A percentile compares a stretch with the other conserved stretches of the same genome.
Conservation (phyloP, 148 eudicot genomes). For the Cornus controversa region DNA sequence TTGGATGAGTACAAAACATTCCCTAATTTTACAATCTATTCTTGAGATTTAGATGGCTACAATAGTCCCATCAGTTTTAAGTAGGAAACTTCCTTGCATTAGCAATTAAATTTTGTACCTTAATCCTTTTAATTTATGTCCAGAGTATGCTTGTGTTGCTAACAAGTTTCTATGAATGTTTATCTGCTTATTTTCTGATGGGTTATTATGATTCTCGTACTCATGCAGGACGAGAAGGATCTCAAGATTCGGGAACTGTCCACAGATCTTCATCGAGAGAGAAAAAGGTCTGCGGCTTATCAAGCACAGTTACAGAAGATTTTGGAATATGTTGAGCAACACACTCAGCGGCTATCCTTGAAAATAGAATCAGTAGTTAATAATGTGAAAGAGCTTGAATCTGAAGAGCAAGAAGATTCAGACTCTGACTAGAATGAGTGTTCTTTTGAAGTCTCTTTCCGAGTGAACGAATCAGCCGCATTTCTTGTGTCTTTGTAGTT, state of each 20-base stretch:
- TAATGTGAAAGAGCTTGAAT: slow-evolving; percentile 5
- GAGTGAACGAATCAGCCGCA: not conserved
- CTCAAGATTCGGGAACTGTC: slow-evolving; percentile 13
- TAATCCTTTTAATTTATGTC: not conserved
- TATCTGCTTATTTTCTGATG: not conserved
- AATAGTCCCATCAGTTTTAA: not conserved
- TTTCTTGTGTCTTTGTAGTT: not conserved
- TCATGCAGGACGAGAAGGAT: slow-evolving; percentile 16
- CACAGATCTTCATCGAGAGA: slow-evolving; percentile 1
- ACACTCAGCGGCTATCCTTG: slow-evolving; percentile 10
- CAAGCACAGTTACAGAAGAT: slow-evolving; percentile 13
- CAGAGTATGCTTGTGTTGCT: too few relatives aligned
- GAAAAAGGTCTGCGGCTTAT: slow-evolving; percentile 12
- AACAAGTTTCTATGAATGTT: not conserved
- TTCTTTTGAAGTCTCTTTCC: not conserved
- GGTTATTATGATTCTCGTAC: not conserved
- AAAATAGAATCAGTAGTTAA: not conserved
- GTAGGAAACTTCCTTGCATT: not conserved
- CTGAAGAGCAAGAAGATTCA: slow-evolving; percentile 5
- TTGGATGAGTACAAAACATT: not conserved
- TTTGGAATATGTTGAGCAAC: slow-evolving; percentile 15
- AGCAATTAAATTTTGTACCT: not conserved
- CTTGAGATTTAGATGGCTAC: not conserved
- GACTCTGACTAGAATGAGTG: not conserved
- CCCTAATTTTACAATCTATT: not conserved